Base-by-base conservation (phyloP, 306 rosid species). In the Parietaria judaica region DNA sequence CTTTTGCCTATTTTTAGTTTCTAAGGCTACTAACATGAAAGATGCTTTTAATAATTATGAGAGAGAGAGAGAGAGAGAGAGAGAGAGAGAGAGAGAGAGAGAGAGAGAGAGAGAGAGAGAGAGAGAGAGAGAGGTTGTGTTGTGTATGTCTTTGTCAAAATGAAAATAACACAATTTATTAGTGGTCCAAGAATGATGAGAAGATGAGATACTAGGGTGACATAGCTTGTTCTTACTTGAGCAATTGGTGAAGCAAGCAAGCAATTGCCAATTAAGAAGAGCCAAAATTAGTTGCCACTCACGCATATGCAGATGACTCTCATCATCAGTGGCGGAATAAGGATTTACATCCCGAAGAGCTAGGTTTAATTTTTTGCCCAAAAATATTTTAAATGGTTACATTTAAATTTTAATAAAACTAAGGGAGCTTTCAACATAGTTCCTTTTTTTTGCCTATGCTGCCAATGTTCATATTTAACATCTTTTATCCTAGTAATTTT, bases 271-370 rank as follows among this genome's bases (percentile, higher is more conserved):
- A 43, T 16, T 3, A 37, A 61, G 65, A 61, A 45, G 15, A 61
- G 65, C 65, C 65, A 61, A 46, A 61, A 44, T 44, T 44, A 61
- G 11, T 41, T 41, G 64, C 51, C 51, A 49, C 37, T 17, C 64
- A 14, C 4, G 49, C 60, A 39, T 43, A 59, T 59, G 63, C 62
- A 39, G 5, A 39, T 39, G 44, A 39, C 44, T 39, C 44, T 39
- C 31, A 23, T 23, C 31, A 23, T 23, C 31, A 23, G 31, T 23
- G 31, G 31, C 31, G 31, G 31, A 23, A 23, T 23, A 23, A 23
- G 31, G 31, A 23, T 23, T 23, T 23, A 23, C 31, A 23, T 23
- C 31, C 31, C 31, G 31, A 23, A 23, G 31, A 23, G 31, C 31
- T 23, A 23, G 31, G 2, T 23, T 23, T 23, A 0, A 23, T 23